Conservation (phyloP, 2,329 filamentous ascomycete species). For the Paraconiothyrium brasiliense region DNA sequence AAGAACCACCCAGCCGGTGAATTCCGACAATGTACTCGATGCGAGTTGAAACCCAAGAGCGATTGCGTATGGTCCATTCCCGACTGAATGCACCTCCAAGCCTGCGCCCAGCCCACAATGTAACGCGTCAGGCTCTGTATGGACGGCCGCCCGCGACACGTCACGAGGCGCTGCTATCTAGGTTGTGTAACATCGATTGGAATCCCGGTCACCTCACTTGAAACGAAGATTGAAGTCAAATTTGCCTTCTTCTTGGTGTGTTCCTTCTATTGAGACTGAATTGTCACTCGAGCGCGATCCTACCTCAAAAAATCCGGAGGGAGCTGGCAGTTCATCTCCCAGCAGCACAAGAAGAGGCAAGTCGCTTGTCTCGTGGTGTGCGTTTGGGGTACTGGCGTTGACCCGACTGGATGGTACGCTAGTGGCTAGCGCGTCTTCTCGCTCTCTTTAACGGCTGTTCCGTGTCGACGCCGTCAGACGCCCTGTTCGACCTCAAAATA, state of each 20-base stretch:
- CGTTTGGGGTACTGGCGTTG: not conserved
- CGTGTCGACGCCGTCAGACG: not conserved
- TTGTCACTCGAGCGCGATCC: not conserved
- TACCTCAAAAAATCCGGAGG: not conserved
- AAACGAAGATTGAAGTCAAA: not conserved
- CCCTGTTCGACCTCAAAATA: not conserved
- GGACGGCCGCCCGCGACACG: constrained; percentile 1
- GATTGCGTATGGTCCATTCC: too few species aligned
- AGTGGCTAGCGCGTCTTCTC: not conserved
- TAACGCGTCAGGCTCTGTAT: not conserved
- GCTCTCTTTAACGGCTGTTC: not conserved
- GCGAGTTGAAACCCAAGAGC: too few species aligned
- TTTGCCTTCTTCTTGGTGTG: not conserved
- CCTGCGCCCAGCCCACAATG: not conserved
- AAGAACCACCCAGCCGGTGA: too few species aligned
- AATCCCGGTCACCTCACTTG: not conserved
- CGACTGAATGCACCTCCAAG: too few species aligned
- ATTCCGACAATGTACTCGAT: too few species aligned
- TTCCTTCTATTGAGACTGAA: not conserved
- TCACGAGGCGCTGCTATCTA: not conserved
- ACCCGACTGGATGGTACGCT: not conserved
- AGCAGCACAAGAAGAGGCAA: not conserved
- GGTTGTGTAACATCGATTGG: not conserved
- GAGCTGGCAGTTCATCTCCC: not conserved
- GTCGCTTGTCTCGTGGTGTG: not conserved